These are phyloP conservation scores for Pseudogymnoascus sp. DNA, from an alignment of 2,329 filamentous ascomycete species.

Conservation along the genomic window DNA sequence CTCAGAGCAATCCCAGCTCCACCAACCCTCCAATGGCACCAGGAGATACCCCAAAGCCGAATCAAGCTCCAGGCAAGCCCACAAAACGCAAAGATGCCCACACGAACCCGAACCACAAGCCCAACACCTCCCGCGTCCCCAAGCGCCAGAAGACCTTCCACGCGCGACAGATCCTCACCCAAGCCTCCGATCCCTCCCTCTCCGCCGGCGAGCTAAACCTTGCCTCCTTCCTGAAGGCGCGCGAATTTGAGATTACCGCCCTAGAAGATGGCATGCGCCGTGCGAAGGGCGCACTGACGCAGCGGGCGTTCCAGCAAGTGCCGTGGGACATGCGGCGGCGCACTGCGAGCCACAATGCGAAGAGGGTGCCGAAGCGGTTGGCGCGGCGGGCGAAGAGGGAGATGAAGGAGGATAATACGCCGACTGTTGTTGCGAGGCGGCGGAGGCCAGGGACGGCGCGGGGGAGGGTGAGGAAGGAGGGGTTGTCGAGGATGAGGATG, in stretches of 20 bases:
- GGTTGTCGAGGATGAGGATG: constrained; percentile 61
- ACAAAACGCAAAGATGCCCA: not conserved
- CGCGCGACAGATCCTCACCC: constrained; percentile 39
- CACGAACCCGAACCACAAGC: not conserved
- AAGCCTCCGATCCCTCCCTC: constrained; percentile 34
- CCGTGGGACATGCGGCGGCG: constrained; percentile 76
- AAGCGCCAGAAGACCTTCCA: constrained; percentile 34
- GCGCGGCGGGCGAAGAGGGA: constrained; percentile 60
- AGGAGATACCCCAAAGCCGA: not conserved
- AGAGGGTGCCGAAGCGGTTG: constrained; percentile 74
- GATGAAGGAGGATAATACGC: constrained; percentile 88
- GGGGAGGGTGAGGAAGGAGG: constrained; percentile 63
- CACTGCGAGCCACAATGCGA: constrained; percentile 92
- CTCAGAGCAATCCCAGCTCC: not conserved
- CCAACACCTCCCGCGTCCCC: constrained; percentile 25
- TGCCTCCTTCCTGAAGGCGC: constrained; percentile 72
- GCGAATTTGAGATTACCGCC: constrained; percentile 83
- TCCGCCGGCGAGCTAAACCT: constrained; percentile 77
- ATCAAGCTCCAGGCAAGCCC: not conserved
- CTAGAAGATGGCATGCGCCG: constrained; percentile 75
- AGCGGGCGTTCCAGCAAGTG: constrained; percentile 83
- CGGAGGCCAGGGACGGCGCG: constrained; percentile 54
- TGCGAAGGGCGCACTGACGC: constrained; percentile 54
- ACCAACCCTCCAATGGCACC: not conserved
- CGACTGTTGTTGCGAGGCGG: constrained; percentile 60